phyloP scores from a whole-genome alignment of 345 rosid species.

The Sonneratia alba region DNA sequence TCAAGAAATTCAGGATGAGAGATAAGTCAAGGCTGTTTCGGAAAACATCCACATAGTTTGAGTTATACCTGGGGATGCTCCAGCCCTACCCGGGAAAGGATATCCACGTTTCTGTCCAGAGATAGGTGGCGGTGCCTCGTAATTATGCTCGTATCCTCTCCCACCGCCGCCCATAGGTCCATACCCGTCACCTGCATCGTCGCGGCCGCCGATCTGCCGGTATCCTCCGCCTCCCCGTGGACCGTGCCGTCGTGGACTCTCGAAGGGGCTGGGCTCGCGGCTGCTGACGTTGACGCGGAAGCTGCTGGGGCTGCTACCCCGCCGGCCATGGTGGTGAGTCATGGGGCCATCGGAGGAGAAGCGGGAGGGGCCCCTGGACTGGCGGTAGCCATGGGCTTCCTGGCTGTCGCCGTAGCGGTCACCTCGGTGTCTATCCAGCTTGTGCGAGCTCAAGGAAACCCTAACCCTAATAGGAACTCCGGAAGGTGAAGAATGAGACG shows the following conservation, averaged over 20 bases:
- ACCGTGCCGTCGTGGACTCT: constrained; percentile 46
- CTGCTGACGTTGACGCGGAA: constrained; percentile 31
- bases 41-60: neutral
- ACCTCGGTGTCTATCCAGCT: constrained; percentile 74
- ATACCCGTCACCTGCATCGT: constrained; percentile 24
- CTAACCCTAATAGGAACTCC: constrained; percentile 19
- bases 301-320: constrained; percentile 58
- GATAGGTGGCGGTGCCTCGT: constrained; percentile 5
- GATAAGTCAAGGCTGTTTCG: constrained; percentile 2
- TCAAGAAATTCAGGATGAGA: neutral
- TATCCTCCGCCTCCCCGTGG: constrained; percentile 25
- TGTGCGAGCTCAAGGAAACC: constrained; percentile 13
- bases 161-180: constrained; percentile 19
- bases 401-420: constrained; percentile 45
- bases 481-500: neutral
- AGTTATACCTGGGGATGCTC: constrained; percentile 8
- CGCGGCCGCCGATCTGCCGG: constrained; percentile 21
- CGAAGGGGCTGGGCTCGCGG: constrained; percentile 36
- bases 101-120: constrained; percentile 14
- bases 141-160: constrained; percentile 26
- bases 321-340: constrained; percentile 22
- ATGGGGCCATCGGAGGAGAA: constrained; percentile 35
- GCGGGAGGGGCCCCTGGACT: constrained; percentile 38
- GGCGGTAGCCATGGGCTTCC: constrained; percentile 29
- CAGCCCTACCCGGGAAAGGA: constrained; percentile 10